Evolutionary conservation across 352 stramenopile species (phyloP).

Genomic region (Aphanomyces euteiches): DNA sequence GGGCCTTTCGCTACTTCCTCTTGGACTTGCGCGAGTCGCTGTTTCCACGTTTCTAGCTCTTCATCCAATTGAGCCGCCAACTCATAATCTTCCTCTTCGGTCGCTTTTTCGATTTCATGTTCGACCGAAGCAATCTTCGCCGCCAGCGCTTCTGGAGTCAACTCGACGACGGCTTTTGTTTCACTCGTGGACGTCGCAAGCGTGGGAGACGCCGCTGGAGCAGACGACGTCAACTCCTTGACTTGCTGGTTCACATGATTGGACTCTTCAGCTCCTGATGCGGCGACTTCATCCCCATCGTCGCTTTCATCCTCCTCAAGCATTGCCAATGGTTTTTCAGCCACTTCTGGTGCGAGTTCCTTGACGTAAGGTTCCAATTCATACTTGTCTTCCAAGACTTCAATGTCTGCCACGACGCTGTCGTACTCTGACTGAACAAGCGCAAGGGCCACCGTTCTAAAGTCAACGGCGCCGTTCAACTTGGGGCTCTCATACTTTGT

Average conservation of each 20-base stretch:
- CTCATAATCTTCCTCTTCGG: conserved; percentile 79
- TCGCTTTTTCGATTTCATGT: conserved; percentile 63
- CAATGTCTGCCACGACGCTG: conserved; percentile 54
- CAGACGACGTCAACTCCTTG: background rate
- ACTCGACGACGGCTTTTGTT: conserved; percentile 25
- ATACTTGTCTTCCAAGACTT: conserved; percentile 70
- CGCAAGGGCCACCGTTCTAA: conserved; percentile 59
- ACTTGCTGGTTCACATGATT: background rate
- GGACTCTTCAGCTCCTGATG: conserved; percentile 4
- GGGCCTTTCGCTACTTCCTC: conserved; percentile 1
- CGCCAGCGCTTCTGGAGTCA: conserved; percentile 51
- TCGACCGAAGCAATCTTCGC: conserved; percentile 61
- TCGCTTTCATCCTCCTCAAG: conserved; percentile 48
- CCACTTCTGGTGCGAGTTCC: conserved; percentile 50
- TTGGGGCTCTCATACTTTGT: conserved; percentile 64
- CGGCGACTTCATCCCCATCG: conserved; percentile 41
- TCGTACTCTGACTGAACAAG: conserved; percentile 77
- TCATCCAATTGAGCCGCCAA: conserved; percentile 70
- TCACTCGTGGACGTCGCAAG: conserved; percentile 35
- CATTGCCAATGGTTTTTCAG: conserved; percentile 46
- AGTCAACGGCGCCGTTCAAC: conserved; percentile 50
- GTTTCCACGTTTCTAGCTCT: conserved; percentile 58
- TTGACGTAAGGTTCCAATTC: conserved; percentile 38
- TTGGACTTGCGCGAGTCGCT: conserved; percentile 3
- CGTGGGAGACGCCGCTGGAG: conserved; percentile 17